phyloP scores from a whole-genome alignment of 345 rosid species.

The Abelmoschus esculentus region DNA sequence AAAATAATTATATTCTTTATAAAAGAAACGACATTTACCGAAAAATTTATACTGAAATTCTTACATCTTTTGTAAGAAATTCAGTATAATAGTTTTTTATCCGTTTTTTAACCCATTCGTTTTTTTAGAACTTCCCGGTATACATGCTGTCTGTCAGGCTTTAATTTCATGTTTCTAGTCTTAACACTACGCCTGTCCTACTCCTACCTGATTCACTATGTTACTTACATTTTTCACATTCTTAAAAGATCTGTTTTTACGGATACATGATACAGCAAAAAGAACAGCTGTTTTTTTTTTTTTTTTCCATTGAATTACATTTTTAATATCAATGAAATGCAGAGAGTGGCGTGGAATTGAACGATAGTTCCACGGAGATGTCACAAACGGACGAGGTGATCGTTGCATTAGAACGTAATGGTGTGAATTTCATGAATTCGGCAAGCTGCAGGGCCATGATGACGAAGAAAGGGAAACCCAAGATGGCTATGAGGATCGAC shows the following conservation, averaged over 20 bases:
- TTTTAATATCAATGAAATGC: too few relatives aligned
- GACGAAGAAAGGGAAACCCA: constrained; percentile 69
- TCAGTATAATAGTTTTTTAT: too few relatives aligned
- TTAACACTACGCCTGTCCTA: not conserved
- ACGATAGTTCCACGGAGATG: constrained; percentile 28
- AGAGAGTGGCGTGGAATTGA: constrained; percentile 32
- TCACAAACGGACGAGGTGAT: constrained; percentile 60
- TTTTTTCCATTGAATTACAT: too few relatives aligned
- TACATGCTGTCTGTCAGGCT: not conserved
- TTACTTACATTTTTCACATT: not conserved
- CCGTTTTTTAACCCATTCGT: too few relatives aligned
- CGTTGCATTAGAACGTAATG: constrained; percentile 64
- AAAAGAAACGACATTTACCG: too few relatives aligned
- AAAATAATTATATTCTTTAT: too few relatives aligned
- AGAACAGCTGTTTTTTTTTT: too few relatives aligned
- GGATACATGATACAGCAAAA: too few relatives aligned
- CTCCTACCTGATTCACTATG: not conserved
- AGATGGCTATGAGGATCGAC: constrained; percentile 66
- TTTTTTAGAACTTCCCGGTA: too few relatives aligned
- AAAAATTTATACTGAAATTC: too few relatives aligned
- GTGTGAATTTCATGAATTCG: constrained; percentile 62
- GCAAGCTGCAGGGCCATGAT: constrained; percentile 50
- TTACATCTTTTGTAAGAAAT: too few relatives aligned
- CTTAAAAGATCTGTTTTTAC: not conserved
- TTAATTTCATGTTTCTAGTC: not conserved